Conservation (phyloP, 2,329 filamentous ascomycete species). For the Pyricularia grisea region DNA sequence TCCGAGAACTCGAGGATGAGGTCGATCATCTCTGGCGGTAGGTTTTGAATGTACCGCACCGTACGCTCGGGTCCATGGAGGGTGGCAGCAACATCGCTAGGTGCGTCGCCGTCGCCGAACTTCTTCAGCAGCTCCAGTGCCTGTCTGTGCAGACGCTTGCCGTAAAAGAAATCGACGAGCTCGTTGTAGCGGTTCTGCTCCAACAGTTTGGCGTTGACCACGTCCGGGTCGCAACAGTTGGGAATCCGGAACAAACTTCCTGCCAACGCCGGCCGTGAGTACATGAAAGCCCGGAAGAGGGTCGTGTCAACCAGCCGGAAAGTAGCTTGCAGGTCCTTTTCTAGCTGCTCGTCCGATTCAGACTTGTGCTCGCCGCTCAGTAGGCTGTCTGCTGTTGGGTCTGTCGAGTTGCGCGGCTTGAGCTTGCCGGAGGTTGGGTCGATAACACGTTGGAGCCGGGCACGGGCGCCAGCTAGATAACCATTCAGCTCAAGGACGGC, state of each 20-base stretch:
- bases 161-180: slow-evolving; percentile 94
- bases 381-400: slow-evolving; percentile 45
- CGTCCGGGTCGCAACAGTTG: slow-evolving; percentile 94
- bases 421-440: slow-evolving; percentile 54
- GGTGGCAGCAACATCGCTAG: slow-evolving; percentile 37
- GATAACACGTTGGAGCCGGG: slow-evolving; percentile 50
- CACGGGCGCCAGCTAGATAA: slow-evolving; percentile 80
- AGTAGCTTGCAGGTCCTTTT: slow-evolving; percentile 62
- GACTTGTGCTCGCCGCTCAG: slow-evolving; percentile 32
- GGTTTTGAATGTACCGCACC: slow-evolving; percentile 78
- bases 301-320: slow-evolving; percentile 88
- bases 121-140: slow-evolving; percentile 73
- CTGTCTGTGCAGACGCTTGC: slow-evolving; percentile 84
- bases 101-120: slow-evolving; percentile 57
- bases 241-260: slow-evolving; percentile 88
- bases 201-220: slow-evolving; percentile 86
- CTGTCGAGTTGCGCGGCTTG: slow-evolving; percentile 38
- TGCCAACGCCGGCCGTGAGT: slow-evolving; percentile 73
- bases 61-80: slow-evolving; percentile 78
- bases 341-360: slow-evolving; percentile 51
- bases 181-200: slow-evolving; percentile 86
- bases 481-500: slow-evolving; percentile 77
- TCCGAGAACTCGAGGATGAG: slow-evolving; percentile 84
- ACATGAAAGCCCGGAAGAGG: slow-evolving; percentile 92
- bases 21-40: slow-evolving; percentile 81